Evolutionary conservation across 805 yeast genomes (phyloP), one percentile per base, ranked within the genome.

Genomic region (Pichia heedii): DNA sequence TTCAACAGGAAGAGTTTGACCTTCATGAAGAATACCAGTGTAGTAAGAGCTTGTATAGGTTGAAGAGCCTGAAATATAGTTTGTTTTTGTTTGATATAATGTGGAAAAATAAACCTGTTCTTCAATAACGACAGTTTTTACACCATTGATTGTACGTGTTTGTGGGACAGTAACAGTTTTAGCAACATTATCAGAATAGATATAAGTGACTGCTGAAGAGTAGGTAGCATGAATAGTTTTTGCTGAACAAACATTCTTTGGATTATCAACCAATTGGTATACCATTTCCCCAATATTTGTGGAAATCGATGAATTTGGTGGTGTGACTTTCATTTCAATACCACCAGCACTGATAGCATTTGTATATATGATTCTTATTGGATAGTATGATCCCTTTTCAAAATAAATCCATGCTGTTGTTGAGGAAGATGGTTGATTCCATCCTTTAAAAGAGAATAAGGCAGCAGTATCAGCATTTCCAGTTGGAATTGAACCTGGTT

Each of bases 311-410:
- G 33, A 22, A 26, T 39, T 21, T 3, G 48, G 45, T 20, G 37
- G 38, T 6, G 20, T 33, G 22, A 45, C 37, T 8, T n/a, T 12
- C 12, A 42, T 35, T 6, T 18, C 9, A 6, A 45, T 22, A 5
- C 29, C 21, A 33, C 37, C 45, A 16, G 20, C 35, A 5, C 18
- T 3, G 2, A 24, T 13, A 26, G 20, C 20, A 19, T 45, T 45
- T 4, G 32, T 16, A 24, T 39, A 45, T 9, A 45, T 39, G 22
- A 42, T 19, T 39, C 46, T 42, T 8, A 45, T 36, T 26, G 48
- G 48, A 33, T 42, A 42, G 8, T 36, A 39, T 12, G n/a, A 29
- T 13, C 41, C 46, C 10, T 19, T 36, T 22, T 36, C 41, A 24
- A 45, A 24, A 22, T 45, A 45, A 10, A 45, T 38, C 29, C 26